phyloP scores from a whole-genome alignment of 768 basidiomycete genomes.

The Leccinum obscurum region DNA sequence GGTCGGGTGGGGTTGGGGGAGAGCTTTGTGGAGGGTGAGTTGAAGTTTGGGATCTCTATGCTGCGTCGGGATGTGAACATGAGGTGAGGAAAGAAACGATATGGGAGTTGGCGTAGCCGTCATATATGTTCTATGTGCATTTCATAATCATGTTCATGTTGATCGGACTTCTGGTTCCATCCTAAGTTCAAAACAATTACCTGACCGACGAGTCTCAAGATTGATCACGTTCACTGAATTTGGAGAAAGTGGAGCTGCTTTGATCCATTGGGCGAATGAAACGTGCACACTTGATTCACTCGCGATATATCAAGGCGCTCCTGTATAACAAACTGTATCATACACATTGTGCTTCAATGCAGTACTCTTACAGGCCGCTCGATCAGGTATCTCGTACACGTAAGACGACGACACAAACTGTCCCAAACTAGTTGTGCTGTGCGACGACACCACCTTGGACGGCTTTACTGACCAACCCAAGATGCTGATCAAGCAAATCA shows the following conservation, averaged over 20 bases:
- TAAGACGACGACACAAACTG: too few relatives aligned
- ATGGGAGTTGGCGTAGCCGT: not conserved
- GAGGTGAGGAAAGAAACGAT: slow-evolving; percentile 3
- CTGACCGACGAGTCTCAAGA: too few relatives aligned
- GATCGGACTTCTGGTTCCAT: too few relatives aligned
- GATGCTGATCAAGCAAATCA: slow-evolving; percentile 13
- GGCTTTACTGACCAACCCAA: not conserved
- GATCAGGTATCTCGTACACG: too few relatives aligned
- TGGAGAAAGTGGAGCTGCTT: too few relatives aligned
- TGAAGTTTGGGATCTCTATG: slow-evolving; percentile 46
- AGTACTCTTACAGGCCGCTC: not conserved
- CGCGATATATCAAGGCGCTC: too few relatives aligned
- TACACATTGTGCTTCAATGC: not conserved
- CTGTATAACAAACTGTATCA: not conserved
- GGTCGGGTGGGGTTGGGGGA: slow-evolving; percentile 39
- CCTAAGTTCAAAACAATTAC: too few relatives aligned
- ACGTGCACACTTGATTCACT: too few relatives aligned
- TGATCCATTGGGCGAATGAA: too few relatives aligned
- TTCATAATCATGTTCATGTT: not conserved
- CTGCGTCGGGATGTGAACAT: slow-evolving; percentile 41
- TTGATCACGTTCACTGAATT: too few relatives aligned
- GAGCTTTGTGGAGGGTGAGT: slow-evolving; percentile 22
- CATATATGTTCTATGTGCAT: not conserved
- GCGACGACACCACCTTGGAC: not conserved
- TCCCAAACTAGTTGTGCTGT: not conserved